Base-by-base conservation (phyloP, 140 eudicot genomes). In the Oenanthe javanica region DNA sequence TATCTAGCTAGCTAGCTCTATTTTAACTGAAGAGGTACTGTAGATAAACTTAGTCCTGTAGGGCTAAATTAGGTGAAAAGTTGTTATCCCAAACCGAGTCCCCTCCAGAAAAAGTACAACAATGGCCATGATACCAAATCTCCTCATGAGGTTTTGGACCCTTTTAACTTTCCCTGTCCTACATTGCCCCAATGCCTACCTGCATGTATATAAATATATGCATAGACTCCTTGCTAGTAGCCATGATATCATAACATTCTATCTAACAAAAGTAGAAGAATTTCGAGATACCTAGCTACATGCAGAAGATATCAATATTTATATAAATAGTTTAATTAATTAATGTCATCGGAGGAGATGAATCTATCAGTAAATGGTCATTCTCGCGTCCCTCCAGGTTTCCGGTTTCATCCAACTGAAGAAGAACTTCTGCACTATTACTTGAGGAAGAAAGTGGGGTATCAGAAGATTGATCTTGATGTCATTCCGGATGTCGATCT, bases 361-460 rank as follows among this genome's bases (percentile, higher is more conserved):
- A 88, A 83, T 80, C 79, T 92, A 13, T 85, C 90, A 0, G 89
- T 88, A 9, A 90, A 90, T 40, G 95, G 95, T 2, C 89, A 92
- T 31, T 92, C 93, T 72, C 89, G 87, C 50, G 97, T 91, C 47
- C 97, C 97, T 36, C 97, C 97, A 0, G 97, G 97, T 15, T 91
- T 91, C 80, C 87, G 97, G 10, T 91, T 91, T 79, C 97, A 91
- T 80, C 97, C 97, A 4, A 89, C 97, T 11, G 97, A 91, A 78
- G 97, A 91, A 76, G 97, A 91, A 85, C 97, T 91, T 77, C 85
- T 91, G 48, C 89, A 91, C 52, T 91, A 91, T 55, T 91, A 91
- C 87, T 80, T 91, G 77, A 80, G 87, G 85, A 91, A 91, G 81
- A 91, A 91, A 72, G 92, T 91, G 11, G 89, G 89, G 6, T 87